Evolutionary conservation across 1,139 yeast species (phyloP), one percentile per base, ranked within the genome.

Genomic region (Meyerozyma guilliermondii): DNA sequence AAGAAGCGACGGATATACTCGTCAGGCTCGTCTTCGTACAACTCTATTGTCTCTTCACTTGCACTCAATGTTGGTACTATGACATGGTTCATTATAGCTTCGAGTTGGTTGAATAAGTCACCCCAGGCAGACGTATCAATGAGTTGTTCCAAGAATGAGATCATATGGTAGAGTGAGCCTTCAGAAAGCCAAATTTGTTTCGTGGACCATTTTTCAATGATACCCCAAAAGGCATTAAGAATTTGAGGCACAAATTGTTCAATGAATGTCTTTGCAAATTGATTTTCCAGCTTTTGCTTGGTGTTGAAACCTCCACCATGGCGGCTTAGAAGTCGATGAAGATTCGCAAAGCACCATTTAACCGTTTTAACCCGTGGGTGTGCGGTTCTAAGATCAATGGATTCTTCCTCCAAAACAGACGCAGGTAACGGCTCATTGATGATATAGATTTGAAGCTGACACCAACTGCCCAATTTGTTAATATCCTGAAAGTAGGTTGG

Each of bases 341-440:
- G 61, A 53, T 83, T 83, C 24, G 83, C 88, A 59, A 80, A 82
- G 41, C 83, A 80, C 91, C 91, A 83, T 60, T 84, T 84, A 42
- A 79, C 78, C 31, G 83, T 74, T 52, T 81, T 82, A 22, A 78
- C 69, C 51, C 86, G 63, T 35, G 78, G 79, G 51, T 73, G 71
- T 20, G 58, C 49, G 3, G 56, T 50, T 49, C 75, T 63, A 22
- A 54, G 49, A 27, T 69, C 77, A 3, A 51, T 40, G 6, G 59
- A 53, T 33, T 69, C 73, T 39, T 71, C 70, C n/a, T 65, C 57
- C 52, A 66, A 49, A 0, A 72, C 64, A 7, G 60, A 53, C 6
- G 53, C 56, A 0, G 75, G 75, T 39, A 73, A 63, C 1, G 76
- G 75, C 42, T 67, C 60, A 49, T 68, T 68, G 47, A 79, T 72